Conservation (phyloP, 108 stramenopile species). For the Parietichytrium sp. region DNA sequence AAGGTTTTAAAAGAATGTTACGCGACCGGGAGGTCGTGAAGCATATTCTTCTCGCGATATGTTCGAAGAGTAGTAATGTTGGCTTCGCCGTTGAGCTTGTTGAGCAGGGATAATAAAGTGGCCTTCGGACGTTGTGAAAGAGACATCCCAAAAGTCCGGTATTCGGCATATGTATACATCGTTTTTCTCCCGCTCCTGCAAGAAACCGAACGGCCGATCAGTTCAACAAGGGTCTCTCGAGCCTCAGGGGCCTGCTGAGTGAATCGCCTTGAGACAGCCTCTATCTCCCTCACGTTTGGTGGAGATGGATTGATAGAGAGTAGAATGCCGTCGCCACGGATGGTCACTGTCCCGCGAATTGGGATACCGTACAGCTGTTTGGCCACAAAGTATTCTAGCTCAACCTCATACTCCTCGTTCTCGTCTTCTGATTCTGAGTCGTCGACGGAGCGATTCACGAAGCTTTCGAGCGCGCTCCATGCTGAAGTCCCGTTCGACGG, state of each 20-base stretch:
- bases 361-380: not conserved
- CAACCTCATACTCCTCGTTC: not conserved
- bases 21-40: too few species aligned
- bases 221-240: constrained; percentile 4
- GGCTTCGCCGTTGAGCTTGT: constrained; percentile 31
- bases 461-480: constrained; percentile 3
- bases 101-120: not conserved
- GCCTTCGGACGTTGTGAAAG: not conserved
- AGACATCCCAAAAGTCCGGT: not conserved
- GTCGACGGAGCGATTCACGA: not conserved
- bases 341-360: not conserved
- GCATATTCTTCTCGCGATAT: not conserved
- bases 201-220: not conserved
- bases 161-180: constrained; percentile 12
- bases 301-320: not conserved
- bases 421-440: too few species aligned
- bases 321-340: constrained; percentile 9
- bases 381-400: not conserved
- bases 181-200: constrained; percentile 11
- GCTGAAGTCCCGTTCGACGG: too few species aligned
- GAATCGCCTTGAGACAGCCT: not conserved
- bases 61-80: not conserved
- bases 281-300: not conserved
- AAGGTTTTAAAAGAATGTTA: too few species aligned
- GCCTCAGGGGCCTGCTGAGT: not conserved